These are phyloP conservation scores for Daldinia concentrica DNA, from an alignment of 495 filamentous ascomycete species.

Conservation along the genomic window DNA sequence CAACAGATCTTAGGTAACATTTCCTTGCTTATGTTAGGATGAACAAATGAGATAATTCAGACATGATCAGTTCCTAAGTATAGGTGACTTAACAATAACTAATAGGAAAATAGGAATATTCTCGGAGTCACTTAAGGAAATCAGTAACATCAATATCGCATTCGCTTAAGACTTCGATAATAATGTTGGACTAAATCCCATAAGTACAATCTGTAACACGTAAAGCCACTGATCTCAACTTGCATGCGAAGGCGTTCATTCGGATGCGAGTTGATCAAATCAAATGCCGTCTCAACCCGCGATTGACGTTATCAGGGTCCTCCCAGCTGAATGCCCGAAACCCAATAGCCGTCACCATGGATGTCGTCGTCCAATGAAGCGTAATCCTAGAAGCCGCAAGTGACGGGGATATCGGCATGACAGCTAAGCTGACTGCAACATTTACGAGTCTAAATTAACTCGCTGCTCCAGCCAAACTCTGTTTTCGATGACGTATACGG, in stretches of 20 bases:
- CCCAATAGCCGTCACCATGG: constrained; percentile 33
- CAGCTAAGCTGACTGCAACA: constrained; percentile 29
- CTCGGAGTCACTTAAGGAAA: constrained; percentile 6
- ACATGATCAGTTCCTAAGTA: background rate
- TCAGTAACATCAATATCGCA: constrained; percentile 7
- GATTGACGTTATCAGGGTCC: constrained; percentile 16
- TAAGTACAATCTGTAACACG: constrained; percentile 11
- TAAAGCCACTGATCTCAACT: constrained; percentile 15
- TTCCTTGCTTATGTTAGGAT: background rate
- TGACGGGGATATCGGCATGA: constrained; percentile 26
- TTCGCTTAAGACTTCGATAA: too few relatives aligned
- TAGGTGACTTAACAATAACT: constrained; percentile 1
- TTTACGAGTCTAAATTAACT: constrained; percentile 33
- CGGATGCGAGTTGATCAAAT: constrained; percentile 2
- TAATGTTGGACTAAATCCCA: background rate
- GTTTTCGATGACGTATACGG: constrained; percentile 26
- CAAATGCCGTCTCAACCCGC: constrained; percentile 32
- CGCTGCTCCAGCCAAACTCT: constrained; percentile 1
- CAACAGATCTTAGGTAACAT: background rate
- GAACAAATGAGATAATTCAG: background rate
- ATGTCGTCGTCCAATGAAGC: constrained; percentile 23
- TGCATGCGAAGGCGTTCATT: constrained; percentile 22
- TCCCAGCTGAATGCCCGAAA: background rate
- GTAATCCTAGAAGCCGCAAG: constrained; percentile 16
- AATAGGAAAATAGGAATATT: constrained; percentile 13